Evolutionary conservation across 805 yeast genomes (phyloP).

Genomic region (Geotrichum ghanense): DNA sequence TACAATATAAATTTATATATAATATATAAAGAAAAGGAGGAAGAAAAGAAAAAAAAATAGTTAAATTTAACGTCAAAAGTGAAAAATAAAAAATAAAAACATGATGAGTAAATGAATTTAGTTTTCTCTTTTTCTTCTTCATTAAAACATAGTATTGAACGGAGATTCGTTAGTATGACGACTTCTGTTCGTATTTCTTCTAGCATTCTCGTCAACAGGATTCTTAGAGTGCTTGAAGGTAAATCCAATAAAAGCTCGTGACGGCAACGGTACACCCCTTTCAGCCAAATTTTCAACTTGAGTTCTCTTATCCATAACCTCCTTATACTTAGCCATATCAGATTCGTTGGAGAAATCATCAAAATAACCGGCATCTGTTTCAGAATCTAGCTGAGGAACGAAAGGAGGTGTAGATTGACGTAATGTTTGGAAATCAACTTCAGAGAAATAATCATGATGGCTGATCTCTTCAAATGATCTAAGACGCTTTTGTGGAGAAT

Average conservation of each 20-base stretch:
- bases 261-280: slow-evolving; percentile 42
- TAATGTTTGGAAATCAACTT: slow-evolving; percentile 65
- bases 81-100: too few species aligned
- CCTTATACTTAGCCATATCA: slow-evolving; percentile 96
- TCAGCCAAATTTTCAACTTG: slow-evolving; percentile 75
- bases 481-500: slow-evolving; percentile 65
- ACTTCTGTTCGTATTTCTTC: slow-evolving; percentile 1
- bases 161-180: slow-evolving; percentile 1
- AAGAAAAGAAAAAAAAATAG: too few species aligned
- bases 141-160: slow-evolving; percentile 4
- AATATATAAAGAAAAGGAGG: too few species aligned
- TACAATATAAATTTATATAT: too few species aligned
- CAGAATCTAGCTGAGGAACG: slow-evolving; percentile 92
- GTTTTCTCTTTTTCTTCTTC: too few species aligned
- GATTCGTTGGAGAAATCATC: slow-evolving; percentile 95
- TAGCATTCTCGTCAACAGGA: slow-evolving; percentile 1
- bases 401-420: slow-evolving; percentile 80
- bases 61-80: too few species aligned
- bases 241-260: slow-evolving; percentile 79
- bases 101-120: too few species aligned
- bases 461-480: slow-evolving; percentile 73
- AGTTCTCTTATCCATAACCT: slow-evolving; percentile 85
- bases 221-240: slow-evolving; percentile 73
- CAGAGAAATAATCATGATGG: slow-evolving; percentile 70
- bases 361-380: slow-evolving; percentile 96